A percentile compares a stretch with the other conserved stretches of the same genome.
These are phyloP conservation scores for Euclidium syriacum DNA, from an alignment of 345 rosid genomes.

Conservation along the genomic window DNA sequence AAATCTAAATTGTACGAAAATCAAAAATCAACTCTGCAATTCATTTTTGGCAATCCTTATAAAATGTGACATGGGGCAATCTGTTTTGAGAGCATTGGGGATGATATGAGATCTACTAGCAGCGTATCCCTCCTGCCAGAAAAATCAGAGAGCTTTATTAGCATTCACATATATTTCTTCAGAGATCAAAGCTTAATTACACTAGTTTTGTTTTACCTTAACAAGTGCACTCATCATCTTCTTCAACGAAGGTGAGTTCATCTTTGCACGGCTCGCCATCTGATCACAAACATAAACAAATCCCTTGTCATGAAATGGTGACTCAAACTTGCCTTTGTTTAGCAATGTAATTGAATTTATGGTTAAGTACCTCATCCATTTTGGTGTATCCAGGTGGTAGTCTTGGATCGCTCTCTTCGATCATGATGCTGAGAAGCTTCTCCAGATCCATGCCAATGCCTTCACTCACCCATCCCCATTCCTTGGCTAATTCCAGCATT, in stretches of 20 bases:
- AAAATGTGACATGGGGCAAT: slow-evolving; percentile 61
- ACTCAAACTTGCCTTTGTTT: background rate
- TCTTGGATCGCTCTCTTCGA: slow-evolving; percentile 79
- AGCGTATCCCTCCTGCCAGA: slow-evolving; percentile 70
- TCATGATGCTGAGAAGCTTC: slow-evolving; percentile 61
- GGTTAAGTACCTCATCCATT: slow-evolving; percentile 59
- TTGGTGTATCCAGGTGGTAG: slow-evolving; percentile 79
- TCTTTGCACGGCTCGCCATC: slow-evolving; percentile 80
- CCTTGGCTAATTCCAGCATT: slow-evolving; percentile 59
- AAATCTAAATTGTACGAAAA: too few relatives aligned
- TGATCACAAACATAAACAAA: slow-evolving; percentile 21
- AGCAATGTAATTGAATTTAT: background rate
- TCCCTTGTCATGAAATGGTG: background rate
- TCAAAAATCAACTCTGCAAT: background rate
- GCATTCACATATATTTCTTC: background rate
- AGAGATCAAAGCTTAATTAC: background rate
- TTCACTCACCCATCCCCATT: slow-evolving; percentile 72
- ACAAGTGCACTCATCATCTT: slow-evolving; percentile 47
- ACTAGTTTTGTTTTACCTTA: slow-evolving; percentile 46
- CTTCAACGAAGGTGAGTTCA: slow-evolving; percentile 65
- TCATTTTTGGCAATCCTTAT: slow-evolving; percentile 47
- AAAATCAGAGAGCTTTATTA: background rate
- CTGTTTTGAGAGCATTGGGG: slow-evolving; percentile 62
- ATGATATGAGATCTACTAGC: slow-evolving; percentile 74
- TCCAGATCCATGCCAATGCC: slow-evolving; percentile 51